phyloP scores from a whole-genome alignment of 345 rosid species.

The Euclidium syriacum region DNA sequence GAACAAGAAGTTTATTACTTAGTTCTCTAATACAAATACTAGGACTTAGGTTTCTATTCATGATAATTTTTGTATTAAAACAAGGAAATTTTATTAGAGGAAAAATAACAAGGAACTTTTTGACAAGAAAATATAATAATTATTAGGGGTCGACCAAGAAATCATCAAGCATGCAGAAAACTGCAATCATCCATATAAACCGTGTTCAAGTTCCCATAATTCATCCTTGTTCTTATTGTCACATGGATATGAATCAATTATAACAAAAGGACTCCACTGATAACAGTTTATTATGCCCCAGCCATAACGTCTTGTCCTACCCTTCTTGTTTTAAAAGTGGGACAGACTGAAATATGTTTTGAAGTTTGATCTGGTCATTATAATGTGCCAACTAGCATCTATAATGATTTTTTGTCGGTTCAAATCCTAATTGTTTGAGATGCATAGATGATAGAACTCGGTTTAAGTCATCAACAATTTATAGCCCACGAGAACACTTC shows the following conservation, averaged over 20 bases:
- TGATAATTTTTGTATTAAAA: too few relatives aligned
- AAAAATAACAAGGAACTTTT: too few relatives aligned
- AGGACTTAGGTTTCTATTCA: too few relatives aligned
- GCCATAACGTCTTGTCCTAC: conserved; percentile 15
- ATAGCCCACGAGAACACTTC: background rate
- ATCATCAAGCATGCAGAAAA: conserved; percentile 24
- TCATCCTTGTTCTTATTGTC: conserved; percentile 16
- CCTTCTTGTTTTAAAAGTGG: background rate
- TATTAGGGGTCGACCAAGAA: conserved; percentile 1
- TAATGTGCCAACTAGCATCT: background rate
- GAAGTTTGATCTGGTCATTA: background rate
- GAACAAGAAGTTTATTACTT: too few relatives aligned
- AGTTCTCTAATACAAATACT: too few relatives aligned
- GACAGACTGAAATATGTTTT: background rate
- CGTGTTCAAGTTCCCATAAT: background rate
- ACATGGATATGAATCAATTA: conserved; percentile 14
- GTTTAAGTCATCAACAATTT: background rate
- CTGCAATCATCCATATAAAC: background rate
- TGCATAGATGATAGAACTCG: background rate
- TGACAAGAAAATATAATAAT: too few relatives aligned
- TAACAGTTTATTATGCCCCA: conserved; percentile 6
- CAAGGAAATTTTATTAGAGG: too few relatives aligned
- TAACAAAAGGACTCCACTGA: background rate
- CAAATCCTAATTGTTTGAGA: background rate
- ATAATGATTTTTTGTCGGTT: background rate